These are phyloP conservation scores for Cordia subcordata DNA, from an alignment of 257 asterid species.

Conservation along the genomic window DNA sequence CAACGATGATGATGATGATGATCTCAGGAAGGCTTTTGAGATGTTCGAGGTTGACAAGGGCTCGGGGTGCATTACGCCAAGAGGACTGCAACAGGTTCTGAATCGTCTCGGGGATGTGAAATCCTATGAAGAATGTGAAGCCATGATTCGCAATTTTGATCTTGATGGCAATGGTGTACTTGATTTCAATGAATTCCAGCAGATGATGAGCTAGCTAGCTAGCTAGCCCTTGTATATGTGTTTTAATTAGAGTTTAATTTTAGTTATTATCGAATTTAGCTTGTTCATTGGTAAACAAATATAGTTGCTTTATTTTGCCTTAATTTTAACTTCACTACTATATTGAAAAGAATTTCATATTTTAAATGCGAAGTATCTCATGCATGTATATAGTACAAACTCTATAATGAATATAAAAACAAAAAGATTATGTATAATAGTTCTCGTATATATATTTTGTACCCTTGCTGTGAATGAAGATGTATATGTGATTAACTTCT, in stretches of 20 bases:
- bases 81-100: conserved; percentile 39
- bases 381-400: no score
- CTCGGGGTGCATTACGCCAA: conserved; percentile 45
- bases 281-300: background rate
- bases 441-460: no score
- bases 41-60: conserved; percentile 56
- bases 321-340: no score
- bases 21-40: conserved; percentile 43
- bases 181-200: conserved; percentile 43
- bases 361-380: no score
- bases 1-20: conserved; percentile 12
- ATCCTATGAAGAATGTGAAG: conserved; percentile 38
- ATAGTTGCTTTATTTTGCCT: background rate
- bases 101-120: conserved; percentile 38
- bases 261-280: no score
- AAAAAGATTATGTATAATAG: no score
- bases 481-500: no score
- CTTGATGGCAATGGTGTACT: conserved; percentile 60
- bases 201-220: conserved; percentile 53
- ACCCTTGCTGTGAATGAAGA: no score
- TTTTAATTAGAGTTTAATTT: no score
- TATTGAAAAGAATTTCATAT: no score
- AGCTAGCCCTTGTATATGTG: conserved; percentile 1
- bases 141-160: conserved; percentile 44
- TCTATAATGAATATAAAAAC: no score